These are phyloP conservation scores for Eutrema yunnanense DNA, from an alignment of 345 rosid species.

Conservation along the genomic window DNA sequence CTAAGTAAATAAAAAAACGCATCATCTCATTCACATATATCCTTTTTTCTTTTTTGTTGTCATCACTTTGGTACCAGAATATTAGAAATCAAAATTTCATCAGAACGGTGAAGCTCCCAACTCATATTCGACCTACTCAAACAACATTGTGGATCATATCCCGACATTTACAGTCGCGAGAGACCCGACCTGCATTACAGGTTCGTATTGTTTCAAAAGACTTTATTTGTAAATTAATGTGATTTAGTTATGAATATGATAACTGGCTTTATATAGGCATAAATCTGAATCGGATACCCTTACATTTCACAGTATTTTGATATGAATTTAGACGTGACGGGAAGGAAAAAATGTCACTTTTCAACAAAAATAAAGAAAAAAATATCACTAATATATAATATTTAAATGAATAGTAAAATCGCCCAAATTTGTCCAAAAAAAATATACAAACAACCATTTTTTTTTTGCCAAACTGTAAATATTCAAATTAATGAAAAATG, in stretches of 20 bases:
- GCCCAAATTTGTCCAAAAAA: too few relatives aligned
- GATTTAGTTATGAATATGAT: background rate
- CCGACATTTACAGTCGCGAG: background rate
- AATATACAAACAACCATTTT: too few relatives aligned
- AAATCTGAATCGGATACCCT: background rate
- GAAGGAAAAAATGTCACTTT: too few relatives aligned
- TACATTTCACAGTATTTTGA: background rate
- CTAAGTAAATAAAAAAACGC: background rate
- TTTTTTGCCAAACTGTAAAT: too few relatives aligned
- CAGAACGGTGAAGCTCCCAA: background rate
- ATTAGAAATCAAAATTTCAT: background rate
- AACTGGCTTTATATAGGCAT: background rate
- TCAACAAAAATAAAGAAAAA: too few relatives aligned
- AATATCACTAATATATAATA: too few relatives aligned
- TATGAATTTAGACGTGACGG: background rate
- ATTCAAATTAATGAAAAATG: too few relatives aligned
- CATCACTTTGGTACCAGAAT: background rate
- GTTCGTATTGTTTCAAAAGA: background rate
- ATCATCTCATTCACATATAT: background rate
- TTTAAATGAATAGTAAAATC: too few relatives aligned
- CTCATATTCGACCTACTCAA: background rate
- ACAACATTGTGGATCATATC: background rate
- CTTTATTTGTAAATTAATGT: background rate
- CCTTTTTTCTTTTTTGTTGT: background rate
- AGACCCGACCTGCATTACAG: background rate